Evolutionary conservation across 1,284 basidiomycete species (phyloP).

Genomic region (Ceratobasidium sp.): DNA sequence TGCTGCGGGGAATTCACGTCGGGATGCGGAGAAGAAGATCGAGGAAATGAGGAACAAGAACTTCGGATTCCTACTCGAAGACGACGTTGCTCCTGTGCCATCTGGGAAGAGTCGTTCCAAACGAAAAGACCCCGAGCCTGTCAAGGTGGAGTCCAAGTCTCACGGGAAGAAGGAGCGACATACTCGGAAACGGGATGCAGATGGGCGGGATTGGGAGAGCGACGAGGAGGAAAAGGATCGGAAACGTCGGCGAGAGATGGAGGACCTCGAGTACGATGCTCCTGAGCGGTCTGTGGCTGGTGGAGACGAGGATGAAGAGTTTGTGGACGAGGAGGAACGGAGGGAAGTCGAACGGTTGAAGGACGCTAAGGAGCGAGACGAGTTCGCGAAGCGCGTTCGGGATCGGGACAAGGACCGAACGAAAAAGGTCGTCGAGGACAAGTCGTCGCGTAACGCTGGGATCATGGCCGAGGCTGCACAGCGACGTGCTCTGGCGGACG

Average conservation of each 20-base stretch:
- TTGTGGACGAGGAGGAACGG: slow-evolving; percentile 78
- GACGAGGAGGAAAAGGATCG: slow-evolving; percentile 85
- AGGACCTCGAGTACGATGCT: slow-evolving; percentile 35
- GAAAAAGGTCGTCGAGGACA: slow-evolving; percentile 93
- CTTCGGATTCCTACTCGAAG: slow-evolving; percentile 84
- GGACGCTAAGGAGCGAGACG: slow-evolving; percentile 90
- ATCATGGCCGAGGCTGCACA: slow-evolving; percentile 86
- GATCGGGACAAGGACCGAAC: slow-evolving; percentile 87
- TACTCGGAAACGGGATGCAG: slow-evolving; percentile 82
- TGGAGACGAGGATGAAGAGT: slow-evolving; percentile 62
- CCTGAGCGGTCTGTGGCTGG: background rate
- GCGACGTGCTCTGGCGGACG: slow-evolving; percentile 86
- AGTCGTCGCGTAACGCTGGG: slow-evolving; percentile 75
- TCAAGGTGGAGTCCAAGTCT: slow-evolving; percentile 57
- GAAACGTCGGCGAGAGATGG: slow-evolving; percentile 57
- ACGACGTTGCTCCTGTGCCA: slow-evolving; percentile 60
- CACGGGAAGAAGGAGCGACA: slow-evolving; percentile 67
- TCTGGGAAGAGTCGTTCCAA: slow-evolving; percentile 59
- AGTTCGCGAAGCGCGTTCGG: slow-evolving; percentile 89
- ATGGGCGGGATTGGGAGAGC: slow-evolving; percentile 84
- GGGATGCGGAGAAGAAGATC: slow-evolving; percentile 76
- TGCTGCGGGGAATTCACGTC: slow-evolving; percentile 62
- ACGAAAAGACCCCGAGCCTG: slow-evolving; percentile 65
- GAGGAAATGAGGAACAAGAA: slow-evolving; percentile 78
- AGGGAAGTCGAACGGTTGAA: slow-evolving; percentile 81